Conservation (phyloP, 2,329 filamentous ascomycete species). For the Trichophyton simii region DNA sequence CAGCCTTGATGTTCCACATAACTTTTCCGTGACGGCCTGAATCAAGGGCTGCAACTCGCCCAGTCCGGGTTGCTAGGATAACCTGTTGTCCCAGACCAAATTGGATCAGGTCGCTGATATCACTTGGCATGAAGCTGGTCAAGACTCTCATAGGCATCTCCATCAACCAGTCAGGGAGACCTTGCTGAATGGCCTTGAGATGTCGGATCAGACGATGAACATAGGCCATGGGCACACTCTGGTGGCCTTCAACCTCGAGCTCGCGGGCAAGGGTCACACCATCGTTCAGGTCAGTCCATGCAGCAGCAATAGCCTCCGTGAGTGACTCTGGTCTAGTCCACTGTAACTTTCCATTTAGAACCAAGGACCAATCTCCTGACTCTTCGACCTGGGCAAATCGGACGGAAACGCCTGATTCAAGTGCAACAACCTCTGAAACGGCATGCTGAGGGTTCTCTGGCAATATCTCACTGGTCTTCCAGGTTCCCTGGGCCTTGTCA, state of each 20-base stretch:
- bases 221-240: constrained; percentile 69
- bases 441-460: constrained; percentile 48
- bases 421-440: constrained; percentile 71
- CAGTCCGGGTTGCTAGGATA: constrained; percentile 65
- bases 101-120: constrained; percentile 41
- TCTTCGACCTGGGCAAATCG: constrained; percentile 57
- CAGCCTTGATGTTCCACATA: constrained; percentile 59
- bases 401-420: constrained; percentile 59
- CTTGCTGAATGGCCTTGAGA: constrained; percentile 57
- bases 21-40: constrained; percentile 60
- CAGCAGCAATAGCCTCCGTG: constrained; percentile 63
- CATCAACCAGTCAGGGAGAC: constrained; percentile 59
- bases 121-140: constrained; percentile 45
- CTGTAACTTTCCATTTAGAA: constrained; percentile 66
- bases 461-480: constrained; percentile 45
- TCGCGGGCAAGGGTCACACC: constrained; percentile 64
- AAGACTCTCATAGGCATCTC: constrained; percentile 57
- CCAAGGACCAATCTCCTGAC: constrained; percentile 64
- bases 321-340: constrained; percentile 79
- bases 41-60: constrained; percentile 69
- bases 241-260: constrained; percentile 74
- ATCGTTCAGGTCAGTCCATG: constrained; percentile 65
- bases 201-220: constrained; percentile 77
- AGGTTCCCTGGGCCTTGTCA: constrained; percentile 61
- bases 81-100: constrained; percentile 86